Base-by-base conservation (phyloP, 257 asterid species). In the Ballota nigra region DNA sequence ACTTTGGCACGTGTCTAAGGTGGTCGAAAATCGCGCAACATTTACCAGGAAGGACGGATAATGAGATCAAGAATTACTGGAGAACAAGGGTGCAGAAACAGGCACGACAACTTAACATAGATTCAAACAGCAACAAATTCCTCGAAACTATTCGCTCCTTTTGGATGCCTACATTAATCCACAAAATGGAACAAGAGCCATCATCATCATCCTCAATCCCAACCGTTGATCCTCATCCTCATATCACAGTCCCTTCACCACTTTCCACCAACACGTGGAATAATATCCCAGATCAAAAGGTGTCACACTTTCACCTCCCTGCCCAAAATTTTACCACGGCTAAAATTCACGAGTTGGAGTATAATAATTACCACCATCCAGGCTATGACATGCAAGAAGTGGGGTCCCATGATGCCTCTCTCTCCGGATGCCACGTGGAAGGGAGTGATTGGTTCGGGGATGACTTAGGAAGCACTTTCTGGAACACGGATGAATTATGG, bases 51-150 rank as follows among this genome's bases (percentile, higher is more conserved):
- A 86, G 97, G 68, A 92, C 97, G 0, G 97, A 92, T 23, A 92
- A 92, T 2, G 97, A 92, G 63, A 89, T 92, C 61, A 92, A 92
- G 83, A 92, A 89, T 10, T 92, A 92, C 60, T 92, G 98, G 98
- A 80, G 98, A 70, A 92, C 98, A 11, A 78, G 96, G 77, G 96
- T 92, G 41, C 94, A 92, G 31, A 92, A 92, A 66, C 98, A 92
- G 76, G 98, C 98, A 0, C 75, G 92, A 18, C 96, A 89, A 28
- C 85, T 92, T 0, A 92, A 89, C 38, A 70, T 88, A 15, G 96
- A 92, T 79, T 86, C 92, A 19, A 88, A 92, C 66, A 92, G 96
- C 86, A 80, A 77, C 26, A 88, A 79, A 55, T 92, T 92, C 74
- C 81, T 89, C 9, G 94, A 89, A 67, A 86, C 89, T 4, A 78